These are phyloP conservation scores for Scenedesmus sp. DNA, from an alignment of 163 green algal species.

Conservation along the genomic window DNA sequence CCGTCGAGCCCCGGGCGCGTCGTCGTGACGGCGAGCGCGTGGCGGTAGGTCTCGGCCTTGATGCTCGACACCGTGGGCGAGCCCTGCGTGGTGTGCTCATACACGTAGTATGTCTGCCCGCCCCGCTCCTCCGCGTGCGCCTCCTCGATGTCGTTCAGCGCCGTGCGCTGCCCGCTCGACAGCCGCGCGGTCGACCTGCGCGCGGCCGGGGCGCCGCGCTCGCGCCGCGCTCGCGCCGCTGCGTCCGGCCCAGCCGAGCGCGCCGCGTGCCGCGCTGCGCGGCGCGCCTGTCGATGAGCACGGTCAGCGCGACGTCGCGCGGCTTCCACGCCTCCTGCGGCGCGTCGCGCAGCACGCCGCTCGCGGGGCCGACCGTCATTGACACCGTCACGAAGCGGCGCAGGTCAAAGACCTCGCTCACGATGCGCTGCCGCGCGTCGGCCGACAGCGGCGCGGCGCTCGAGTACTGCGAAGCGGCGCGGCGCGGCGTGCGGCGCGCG, in stretches of 20 bases:
- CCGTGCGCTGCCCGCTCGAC: constrained; percentile 78
- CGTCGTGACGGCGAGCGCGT: constrained; percentile 73
- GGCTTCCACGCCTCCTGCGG: constrained; percentile 67
- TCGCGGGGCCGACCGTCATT: constrained; percentile 77
- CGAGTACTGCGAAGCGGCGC: constrained; percentile 55
- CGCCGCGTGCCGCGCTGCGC: neutral
- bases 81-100: constrained; percentile 81
- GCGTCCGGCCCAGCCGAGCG: neutral
- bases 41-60: constrained; percentile 79
- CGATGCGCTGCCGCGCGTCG: constrained; percentile 86
- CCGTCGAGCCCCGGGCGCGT: constrained; percentile 64
- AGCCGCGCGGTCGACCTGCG: constrained; percentile 73
- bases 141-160: constrained; percentile 64
- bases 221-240: too few relatives aligned
- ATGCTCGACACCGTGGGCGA: constrained; percentile 66
- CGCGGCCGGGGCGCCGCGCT: too few relatives aligned
- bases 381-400: constrained; percentile 72
- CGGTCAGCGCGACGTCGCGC: constrained; percentile 78
- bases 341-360: constrained; percentile 60
- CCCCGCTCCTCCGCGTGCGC: constrained; percentile 44
- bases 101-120: constrained; percentile 70
- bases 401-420: constrained; percentile 82
- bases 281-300: constrained; percentile 75
- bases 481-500: neutral
- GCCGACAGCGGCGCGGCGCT: constrained; percentile 74